Percentiles rank a stretch among this genome's conserved stretches.
These are phyloP conservation scores for Trichoderma guizhouense DNA, from an alignment of 2,329 filamentous ascomycete genomes.

Conservation along the genomic window DNA sequence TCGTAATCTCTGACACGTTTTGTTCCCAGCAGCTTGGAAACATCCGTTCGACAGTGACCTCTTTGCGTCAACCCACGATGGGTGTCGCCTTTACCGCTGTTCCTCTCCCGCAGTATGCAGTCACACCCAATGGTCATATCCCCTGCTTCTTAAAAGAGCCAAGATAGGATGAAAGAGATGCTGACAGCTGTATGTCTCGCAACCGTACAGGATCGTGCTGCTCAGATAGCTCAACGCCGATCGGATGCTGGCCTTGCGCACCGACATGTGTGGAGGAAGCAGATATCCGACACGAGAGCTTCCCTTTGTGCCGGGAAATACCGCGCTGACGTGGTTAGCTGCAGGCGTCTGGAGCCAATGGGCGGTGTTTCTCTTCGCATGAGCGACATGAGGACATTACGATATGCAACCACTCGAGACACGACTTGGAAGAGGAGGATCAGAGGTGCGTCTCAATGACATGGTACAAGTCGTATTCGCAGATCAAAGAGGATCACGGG, in stretches of 20 bases:
- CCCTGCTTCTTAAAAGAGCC: neutral
- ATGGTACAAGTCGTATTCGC: constrained; percentile 2
- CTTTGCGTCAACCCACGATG: neutral
- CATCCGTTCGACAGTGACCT: neutral
- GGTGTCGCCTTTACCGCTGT: neutral
- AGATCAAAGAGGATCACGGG: neutral
- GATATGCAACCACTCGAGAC: constrained; percentile 20
- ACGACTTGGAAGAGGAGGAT: constrained; percentile 6
- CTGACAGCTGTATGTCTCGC: constrained; percentile 23
- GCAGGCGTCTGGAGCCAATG: constrained; percentile 8
- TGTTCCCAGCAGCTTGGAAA: neutral
- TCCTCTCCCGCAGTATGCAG: neutral
- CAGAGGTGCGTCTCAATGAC: constrained; percentile 5
- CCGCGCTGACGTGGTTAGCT: constrained; percentile 12
- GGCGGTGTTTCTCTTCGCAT: neutral
- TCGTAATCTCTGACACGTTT: neutral
- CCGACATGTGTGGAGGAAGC: constrained; percentile 12
- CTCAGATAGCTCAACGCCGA: constrained; percentile 10
- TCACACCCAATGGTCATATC: neutral
- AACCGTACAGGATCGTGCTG: constrained; percentile 19
- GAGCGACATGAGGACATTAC: constrained; percentile 1
- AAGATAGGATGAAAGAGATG: constrained; percentile 13
- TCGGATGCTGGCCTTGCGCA: constrained; percentile 5
- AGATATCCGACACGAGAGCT: constrained; percentile 12
- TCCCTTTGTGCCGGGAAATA: constrained; percentile 11